These are phyloP conservation scores for Venturia pyrina DNA, from an alignment of 2,329 filamentous ascomycete species.

Conservation along the genomic window DNA sequence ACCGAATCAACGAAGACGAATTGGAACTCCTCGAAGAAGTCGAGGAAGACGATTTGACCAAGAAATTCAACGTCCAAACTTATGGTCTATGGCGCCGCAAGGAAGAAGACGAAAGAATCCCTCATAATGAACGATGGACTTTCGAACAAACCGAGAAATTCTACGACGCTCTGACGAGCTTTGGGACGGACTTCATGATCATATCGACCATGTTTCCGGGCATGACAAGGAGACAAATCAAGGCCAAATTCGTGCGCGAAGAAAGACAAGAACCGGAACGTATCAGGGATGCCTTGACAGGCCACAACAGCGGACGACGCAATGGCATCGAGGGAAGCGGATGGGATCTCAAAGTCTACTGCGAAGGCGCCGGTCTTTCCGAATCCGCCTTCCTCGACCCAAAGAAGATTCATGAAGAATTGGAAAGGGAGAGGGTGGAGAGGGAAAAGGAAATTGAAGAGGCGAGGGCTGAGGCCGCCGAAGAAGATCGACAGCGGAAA, in stretches of 20 bases:
- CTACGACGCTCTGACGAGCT: conserved; percentile 64
- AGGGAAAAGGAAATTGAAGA: conserved; percentile 17
- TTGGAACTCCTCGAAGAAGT: conserved; percentile 48
- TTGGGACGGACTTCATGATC: conserved; percentile 75
- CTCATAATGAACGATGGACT: conserved; percentile 48
- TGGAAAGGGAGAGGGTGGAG: conserved; percentile 27
- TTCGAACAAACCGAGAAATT: conserved; percentile 64
- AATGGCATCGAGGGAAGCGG: conserved; percentile 22
- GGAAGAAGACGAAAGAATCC: conserved; percentile 36
- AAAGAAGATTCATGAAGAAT: conserved; percentile 26
- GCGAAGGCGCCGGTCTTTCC: conserved; percentile 26
- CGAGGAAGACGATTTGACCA: conserved; percentile 71
- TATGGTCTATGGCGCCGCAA: conserved; percentile 52
- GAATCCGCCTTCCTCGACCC: conserved; percentile 29
- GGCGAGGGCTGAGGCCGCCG: conserved; percentile 14
- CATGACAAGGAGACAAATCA: conserved; percentile 63
- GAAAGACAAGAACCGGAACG: conserved; percentile 55
- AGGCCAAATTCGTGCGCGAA: conserved; percentile 74
- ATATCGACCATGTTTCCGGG: conserved; percentile 67
- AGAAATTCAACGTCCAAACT: conserved; percentile 57
- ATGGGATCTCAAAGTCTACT: conserved; percentile 33
- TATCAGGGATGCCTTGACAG: conserved; percentile 52
- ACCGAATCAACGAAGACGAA: conserved; percentile 49
- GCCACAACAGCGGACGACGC: conserved; percentile 12
- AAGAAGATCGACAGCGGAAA: conserved; percentile 11